These are phyloP conservation scores for Clarireedia monteithiana DNA, from an alignment of 2,329 filamentous ascomycete species.

Conservation along the genomic window DNA sequence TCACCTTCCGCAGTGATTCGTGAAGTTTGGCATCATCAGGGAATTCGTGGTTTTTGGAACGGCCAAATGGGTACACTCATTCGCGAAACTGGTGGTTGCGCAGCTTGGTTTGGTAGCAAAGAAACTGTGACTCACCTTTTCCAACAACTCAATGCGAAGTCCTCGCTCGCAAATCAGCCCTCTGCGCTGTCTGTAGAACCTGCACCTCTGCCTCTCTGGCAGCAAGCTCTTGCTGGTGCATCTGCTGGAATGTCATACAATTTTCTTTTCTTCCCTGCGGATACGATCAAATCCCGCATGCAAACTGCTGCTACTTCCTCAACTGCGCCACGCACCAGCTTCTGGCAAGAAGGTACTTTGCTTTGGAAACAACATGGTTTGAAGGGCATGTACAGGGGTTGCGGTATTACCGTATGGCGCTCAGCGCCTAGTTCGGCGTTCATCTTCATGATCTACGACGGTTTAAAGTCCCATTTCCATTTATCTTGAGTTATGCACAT, in stretches of 20 bases:
- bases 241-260: slow-evolving; percentile 91
- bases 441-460: slow-evolving; percentile 94
- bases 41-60: slow-evolving; percentile 84
- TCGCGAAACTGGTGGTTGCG: slow-evolving; percentile 84
- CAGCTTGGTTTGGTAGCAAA: slow-evolving; percentile 92
- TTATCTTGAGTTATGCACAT: not conserved
- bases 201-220: slow-evolving; percentile 65
- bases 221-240: slow-evolving; percentile 82
- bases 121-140: slow-evolving; percentile 59
- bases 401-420: slow-evolving; percentile 83
- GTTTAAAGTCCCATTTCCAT: slow-evolving; percentile 50
- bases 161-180: slow-evolving; percentile 14
- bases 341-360: slow-evolving; percentile 61
- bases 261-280: slow-evolving; percentile 93
- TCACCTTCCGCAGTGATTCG: slow-evolving; percentile 64
- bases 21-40: slow-evolving; percentile 75
- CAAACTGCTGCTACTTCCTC: slow-evolving; percentile 66
- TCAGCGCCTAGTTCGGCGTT: slow-evolving; percentile 94
- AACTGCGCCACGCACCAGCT: slow-evolving; percentile 49
- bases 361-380: slow-evolving; percentile 81
- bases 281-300: slow-evolving; percentile 96
- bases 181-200: slow-evolving; percentile 22
- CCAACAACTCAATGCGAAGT: slow-evolving; percentile 36
- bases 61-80: slow-evolving; percentile 91
- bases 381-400: slow-evolving; percentile 83